phyloP scores from a whole-genome alignment of 441 rosid species.

The Corymbia calophylla region DNA sequence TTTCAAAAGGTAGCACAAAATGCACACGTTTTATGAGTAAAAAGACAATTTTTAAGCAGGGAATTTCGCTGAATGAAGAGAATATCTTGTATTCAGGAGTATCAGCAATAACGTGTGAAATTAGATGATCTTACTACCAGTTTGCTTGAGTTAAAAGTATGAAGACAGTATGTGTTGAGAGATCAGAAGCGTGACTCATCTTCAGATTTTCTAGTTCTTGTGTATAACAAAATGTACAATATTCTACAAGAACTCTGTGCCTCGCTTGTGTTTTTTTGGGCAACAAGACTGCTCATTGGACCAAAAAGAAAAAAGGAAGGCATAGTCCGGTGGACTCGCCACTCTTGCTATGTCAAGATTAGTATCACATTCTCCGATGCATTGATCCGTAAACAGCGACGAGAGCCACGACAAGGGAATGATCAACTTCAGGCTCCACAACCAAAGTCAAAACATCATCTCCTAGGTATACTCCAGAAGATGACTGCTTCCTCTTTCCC shows the following conservation, averaged over 20 bases:
- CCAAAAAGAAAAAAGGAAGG: background rate
- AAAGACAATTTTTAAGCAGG: background rate
- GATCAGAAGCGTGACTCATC: background rate
- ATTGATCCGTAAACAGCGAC: slow-evolving; percentile 62
- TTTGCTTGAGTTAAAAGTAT: background rate
- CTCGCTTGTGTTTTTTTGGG: background rate
- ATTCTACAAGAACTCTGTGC: background rate
- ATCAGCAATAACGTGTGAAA: background rate
- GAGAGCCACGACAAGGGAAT: slow-evolving; percentile 46
- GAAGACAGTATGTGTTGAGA: background rate
- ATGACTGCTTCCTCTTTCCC: slow-evolving; percentile 58
- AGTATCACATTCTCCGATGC: slow-evolving; percentile 22
- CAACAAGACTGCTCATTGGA: background rate
- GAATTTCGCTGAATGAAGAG: background rate
- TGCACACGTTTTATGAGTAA: background rate
- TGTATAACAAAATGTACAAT: background rate
- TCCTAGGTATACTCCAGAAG: slow-evolving; percentile 47
- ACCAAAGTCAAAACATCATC: slow-evolving; percentile 61
- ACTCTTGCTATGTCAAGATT: background rate
- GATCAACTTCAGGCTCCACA: slow-evolving; percentile 51
- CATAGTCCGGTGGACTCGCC: background rate
- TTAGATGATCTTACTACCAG: background rate
- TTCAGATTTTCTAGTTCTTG: background rate
- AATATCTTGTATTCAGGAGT: background rate
- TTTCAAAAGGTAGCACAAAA: background rate